Evolutionary conservation across 2,329 filamentous ascomycete genomes (phyloP), one percentile per base, ranked within the genome.

Genomic region (Pseudocercospora pini-densiflorae): DNA sequence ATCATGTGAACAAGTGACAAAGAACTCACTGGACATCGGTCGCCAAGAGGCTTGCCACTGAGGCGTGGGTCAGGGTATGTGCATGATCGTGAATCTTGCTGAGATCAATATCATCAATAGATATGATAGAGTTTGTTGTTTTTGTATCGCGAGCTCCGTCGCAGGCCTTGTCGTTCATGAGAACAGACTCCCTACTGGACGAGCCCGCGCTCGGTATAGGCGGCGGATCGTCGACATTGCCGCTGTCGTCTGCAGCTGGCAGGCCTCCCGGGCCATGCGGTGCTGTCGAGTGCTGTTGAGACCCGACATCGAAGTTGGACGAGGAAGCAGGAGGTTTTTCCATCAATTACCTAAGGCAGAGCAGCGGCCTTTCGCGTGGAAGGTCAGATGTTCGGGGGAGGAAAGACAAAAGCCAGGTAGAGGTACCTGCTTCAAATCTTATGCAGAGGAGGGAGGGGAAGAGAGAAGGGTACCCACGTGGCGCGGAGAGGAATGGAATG

Each of bases 141-240:
- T 64, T 69, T 36, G 65, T 70, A 55, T 61, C 60, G 72, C 73
- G 72, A 71, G 73, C 69, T 72, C 68, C 73, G 70, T 63, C 70
- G 68, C 58, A 60, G 66, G 67, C 57, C 61, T 70, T 71, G 61
- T 68, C 55, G 70, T 68, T 74, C 71, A 73, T 53, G 61, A 70
- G 65, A 65, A 72, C 65, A 62, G 65, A 67, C 63, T 66, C 64
- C 63, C 59, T 68, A 62, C 65, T 66, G 60, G 71, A 67, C 72
- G 73, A 73, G 72, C 72, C 67, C 71, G 73, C 73, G 66, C 68
- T 73, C 70, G 70, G 72, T 73, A 73, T 73, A 72, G 73, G 72
- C 43, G 72, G 72, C 61, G 68, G 70, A 53, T 74, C 73, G 65
- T 72, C 72, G 68, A 69, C 71, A 68, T 70, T 70, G 67, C 70